phyloP scores from a whole-genome alignment of 2,329 filamentous ascomycete species.

The Bipolaris zeicola region DNA sequence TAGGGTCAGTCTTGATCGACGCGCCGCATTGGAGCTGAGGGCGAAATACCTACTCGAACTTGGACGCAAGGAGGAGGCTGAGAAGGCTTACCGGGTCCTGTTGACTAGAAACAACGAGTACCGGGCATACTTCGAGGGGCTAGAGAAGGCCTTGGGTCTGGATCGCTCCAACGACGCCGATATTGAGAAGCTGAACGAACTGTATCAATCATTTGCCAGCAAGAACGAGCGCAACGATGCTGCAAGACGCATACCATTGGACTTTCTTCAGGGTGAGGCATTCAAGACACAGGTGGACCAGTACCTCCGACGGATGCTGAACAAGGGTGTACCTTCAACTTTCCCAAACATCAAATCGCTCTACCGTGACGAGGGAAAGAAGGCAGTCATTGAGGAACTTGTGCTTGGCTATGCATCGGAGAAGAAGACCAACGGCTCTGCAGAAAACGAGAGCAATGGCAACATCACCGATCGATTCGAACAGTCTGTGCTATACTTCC shows the following conservation, averaged over 20 bases:
- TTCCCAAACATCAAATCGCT: constrained; percentile 97
- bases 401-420: constrained; percentile 78
- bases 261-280: constrained; percentile 80
- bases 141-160: constrained; percentile 72
- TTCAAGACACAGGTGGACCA: constrained; percentile 78
- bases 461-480: constrained; percentile 66
- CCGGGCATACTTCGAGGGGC: constrained; percentile 79
- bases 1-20: constrained; percentile 80
- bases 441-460: constrained; percentile 56
- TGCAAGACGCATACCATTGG: constrained; percentile 81
- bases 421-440: constrained; percentile 58
- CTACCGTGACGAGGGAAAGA: constrained; percentile 79
- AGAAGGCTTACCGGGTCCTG: constrained; percentile 77
- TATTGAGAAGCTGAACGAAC: constrained; percentile 71
- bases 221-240: constrained; percentile 86
- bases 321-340: constrained; percentile 91
- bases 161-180: constrained; percentile 64
- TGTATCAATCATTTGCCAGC: constrained; percentile 82
- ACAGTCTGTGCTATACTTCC: constrained; percentile 84
- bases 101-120: constrained; percentile 89
- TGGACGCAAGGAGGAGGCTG: constrained; percentile 77
- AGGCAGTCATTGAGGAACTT: constrained; percentile 73
- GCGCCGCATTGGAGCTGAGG: constrained; percentile 82
- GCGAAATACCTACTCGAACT: constrained; percentile 84
- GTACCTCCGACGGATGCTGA: constrained; percentile 84